Conservation (phyloP, 768 basidiomycete species). For the Pisolithus orientalis region DNA sequence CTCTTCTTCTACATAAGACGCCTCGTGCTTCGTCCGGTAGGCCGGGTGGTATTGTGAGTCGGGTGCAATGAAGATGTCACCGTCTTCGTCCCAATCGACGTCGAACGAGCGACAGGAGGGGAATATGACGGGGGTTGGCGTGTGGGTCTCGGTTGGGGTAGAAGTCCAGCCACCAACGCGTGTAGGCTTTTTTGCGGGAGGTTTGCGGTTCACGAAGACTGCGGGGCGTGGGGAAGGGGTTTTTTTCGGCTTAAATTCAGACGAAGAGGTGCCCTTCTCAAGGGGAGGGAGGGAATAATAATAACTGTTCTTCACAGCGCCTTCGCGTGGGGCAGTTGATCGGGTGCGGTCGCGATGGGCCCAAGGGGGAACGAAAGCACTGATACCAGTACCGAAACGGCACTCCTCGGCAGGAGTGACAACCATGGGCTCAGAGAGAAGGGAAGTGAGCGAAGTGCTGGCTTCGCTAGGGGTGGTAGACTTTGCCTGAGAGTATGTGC, state of each 20-base stretch:
- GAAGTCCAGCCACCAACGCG: slow-evolving; percentile 6
- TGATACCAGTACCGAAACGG: slow-evolving; percentile 42
- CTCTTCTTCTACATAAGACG: neutral
- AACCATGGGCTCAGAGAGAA: slow-evolving; percentile 36
- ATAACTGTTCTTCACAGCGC: slow-evolving; percentile 25
- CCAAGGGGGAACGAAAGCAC: slow-evolving; percentile 30
- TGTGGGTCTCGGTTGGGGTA: slow-evolving; percentile 21
- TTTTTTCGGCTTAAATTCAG: slow-evolving; percentile 17
- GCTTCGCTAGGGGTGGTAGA: slow-evolving; percentile 33
- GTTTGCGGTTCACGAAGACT: slow-evolving; percentile 8
- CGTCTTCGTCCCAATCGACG: slow-evolving; percentile 23
- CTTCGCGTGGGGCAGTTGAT: slow-evolving; percentile 22
- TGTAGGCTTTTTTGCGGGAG: slow-evolving; percentile 3
- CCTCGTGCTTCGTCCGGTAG: slow-evolving; percentile 11
- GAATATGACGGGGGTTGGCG: slow-evolving; percentile 26
- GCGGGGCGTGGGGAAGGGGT: slow-evolving; percentile 7
- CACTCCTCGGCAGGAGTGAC: slow-evolving; percentile 35
- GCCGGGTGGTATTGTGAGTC: slow-evolving; percentile 14
- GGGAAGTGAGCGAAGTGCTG: slow-evolving; percentile 49
- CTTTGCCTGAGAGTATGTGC: slow-evolving; percentile 25
- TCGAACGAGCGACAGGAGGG: slow-evolving; percentile 26
- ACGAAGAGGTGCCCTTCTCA: slow-evolving; percentile 10
- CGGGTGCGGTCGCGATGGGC: slow-evolving; percentile 21
- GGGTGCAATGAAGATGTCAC: slow-evolving; percentile 13
- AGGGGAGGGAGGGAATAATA: slow-evolving; percentile 21